Evolutionary conservation across 345 rosid genomes (phyloP), one percentile per base, ranked within the genome.

Genomic region (Populus alba): DNA sequence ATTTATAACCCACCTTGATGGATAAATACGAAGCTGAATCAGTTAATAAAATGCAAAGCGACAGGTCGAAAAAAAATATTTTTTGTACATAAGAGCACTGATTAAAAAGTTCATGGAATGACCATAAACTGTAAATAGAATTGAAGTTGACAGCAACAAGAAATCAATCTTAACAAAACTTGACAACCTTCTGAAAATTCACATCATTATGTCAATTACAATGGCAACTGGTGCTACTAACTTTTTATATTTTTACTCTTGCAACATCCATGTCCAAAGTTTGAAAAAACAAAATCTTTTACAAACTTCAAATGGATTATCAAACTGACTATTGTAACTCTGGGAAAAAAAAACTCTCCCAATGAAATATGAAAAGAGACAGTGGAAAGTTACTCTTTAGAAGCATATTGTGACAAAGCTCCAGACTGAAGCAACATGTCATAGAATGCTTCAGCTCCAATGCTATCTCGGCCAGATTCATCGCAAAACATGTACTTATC

Each of bases 1-100:
- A 87, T 95, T 95, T 57, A 66, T 68, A 62, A 93, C 89, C 99
- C 99, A 93, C 88, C 99, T 95, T 80, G 77, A 66, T 11, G 77
- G 74, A 87, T 17, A 72, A 7, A 78, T 22, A n/a, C 27, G 11
- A 66, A 70, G 68, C 22, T 65, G 41, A 17, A 69, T n/a, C 18
- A 17, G 38, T 63, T n/a, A 65, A 7, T 25, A 47, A 63, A 9
- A 20, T 59, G 13, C 62, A 23, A 68, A 33, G 39, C 18, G 45
- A 47, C 70, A 53, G 62, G 41, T 29, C 2, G 22, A 71, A 71
- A 41, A 68, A 22, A 53, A 7, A 33, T 10, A 10, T 0, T 8
- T 0, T 4, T 7, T 23, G 20, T 31, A 51, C 7, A 18, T 3
- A 41, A 23, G 18, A 23, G 23, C 7, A 37, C 20, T n/a, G 17